Evolutionary conservation across 345 rosid species (phyloP), one percentile per base, ranked within the genome.

Genomic region (Eucalyptus camaldulensis): DNA sequence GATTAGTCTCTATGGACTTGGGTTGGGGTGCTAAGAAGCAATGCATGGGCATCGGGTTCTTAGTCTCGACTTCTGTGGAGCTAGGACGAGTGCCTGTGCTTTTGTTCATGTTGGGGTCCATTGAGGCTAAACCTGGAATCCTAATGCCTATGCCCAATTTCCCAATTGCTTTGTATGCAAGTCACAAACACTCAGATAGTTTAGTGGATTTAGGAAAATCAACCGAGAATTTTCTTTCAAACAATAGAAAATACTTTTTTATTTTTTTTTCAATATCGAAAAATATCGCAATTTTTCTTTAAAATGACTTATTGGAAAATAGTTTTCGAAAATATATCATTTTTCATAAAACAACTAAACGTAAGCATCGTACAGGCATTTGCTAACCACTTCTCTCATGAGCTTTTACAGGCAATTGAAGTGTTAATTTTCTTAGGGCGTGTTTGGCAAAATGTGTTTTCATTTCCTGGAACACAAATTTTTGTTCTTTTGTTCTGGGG

Each of bases 181-280:
- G 65, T 58, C 65, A 58, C 29, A 24, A 58, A 10, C 0, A 2
- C n/a, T 3, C 0, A 2, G 12, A 58, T 58, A 58, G 1, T 58
- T 2, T 25, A 58, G 29, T 58, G n/a, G 27, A 58, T 25, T 24
- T 58, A 58, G 65, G n/a, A 58, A 58, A 58, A 58, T 25, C 29
- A 24, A 24, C 24, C 12, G 10, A 22, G 25, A 58, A 0, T 3
- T 12, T 60, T 29, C 4, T 27, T 62, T 29, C 69, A 27, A 62
- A 62, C 0, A 5, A 29, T 10, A 13, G 16, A 62, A 62, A 62
- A 62, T 62, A 11, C 15, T 27, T 62, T 62, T 12, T 13, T 6
- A 6, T 3, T 62, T 1, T 22, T 62, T 13, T 27, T 27, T 29
- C 69, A 3, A n/a, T n/a, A n/a, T n/a, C n/a, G n/a, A n/a, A n/a